Base-by-base conservation (phyloP, 2,329 filamentous ascomycete genomes). In the Colletotrichum lindemuthianum region DNA sequence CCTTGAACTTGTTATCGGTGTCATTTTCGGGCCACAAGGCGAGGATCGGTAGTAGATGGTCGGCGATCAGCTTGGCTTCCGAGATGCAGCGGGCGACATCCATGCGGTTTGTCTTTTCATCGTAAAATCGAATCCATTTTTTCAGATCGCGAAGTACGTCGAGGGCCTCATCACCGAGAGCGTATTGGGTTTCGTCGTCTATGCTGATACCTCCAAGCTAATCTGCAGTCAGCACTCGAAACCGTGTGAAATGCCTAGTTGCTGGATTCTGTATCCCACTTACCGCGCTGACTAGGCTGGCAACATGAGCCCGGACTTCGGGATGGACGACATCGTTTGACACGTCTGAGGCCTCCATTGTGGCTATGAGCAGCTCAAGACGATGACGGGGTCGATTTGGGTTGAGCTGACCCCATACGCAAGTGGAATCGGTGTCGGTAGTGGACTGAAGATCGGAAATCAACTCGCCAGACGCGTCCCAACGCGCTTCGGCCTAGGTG, bases 101-200 rank as follows among this genome's bases (percentile, higher is more conserved):
- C 84, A 97, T 91, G 69, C 95, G 90, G 75, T 97, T 96, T 69
- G 90, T 88, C 76, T 96, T 96, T 75, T 97, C 92, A 76, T 97
- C 94, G 82, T 96, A 96, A 68, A 97, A 88, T 70, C 93, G 93
- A 70, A 99, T 86, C 96, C 96, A 99, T 86, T 91, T 90, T 74
- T 96, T 95, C 59, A 99, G 85, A 78, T 99, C 96, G 67, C 95
- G 93, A 61, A 99, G 83, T 73, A 94, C 96, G 63, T 96, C 92
- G 65, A 97, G 83, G 11, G 94, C 95, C 74, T 97, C 95, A 77
- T 98, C 95, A 77, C 96, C 96, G 40, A 98, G 88, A 47, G 92
- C 86, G 76, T 99, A 99, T 73, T 86, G 86, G 60, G 92, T 92
- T 73, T 93, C 90, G 71, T 95, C 90, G 69, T 92, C 91, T 55